Evolutionary conservation across 768 basidiomycete species (phyloP).

Genomic region (Kwoniella sp.): DNA sequence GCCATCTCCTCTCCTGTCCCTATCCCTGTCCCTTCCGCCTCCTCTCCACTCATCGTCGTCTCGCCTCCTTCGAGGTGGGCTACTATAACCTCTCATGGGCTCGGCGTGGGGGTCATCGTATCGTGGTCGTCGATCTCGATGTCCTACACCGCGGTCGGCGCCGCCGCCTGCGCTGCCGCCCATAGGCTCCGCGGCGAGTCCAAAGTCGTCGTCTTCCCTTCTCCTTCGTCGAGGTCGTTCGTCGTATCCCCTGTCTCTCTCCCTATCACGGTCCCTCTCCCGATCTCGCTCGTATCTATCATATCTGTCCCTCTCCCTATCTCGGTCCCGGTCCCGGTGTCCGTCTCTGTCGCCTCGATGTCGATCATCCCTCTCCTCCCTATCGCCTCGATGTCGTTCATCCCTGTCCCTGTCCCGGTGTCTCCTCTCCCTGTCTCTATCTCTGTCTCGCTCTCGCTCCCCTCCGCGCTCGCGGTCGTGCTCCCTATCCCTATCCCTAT

Average conservation of each 20-base stretch:
- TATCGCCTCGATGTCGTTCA: constrained; percentile 17
- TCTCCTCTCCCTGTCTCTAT: constrained; percentile 25
- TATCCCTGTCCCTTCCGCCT: constrained; percentile 28
- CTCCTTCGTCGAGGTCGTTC: constrained; percentile 21
- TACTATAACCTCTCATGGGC: constrained; percentile 30
- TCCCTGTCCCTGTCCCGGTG: constrained; percentile 17
- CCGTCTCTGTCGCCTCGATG: constrained; percentile 8
- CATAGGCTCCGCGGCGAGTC: constrained; percentile 41
- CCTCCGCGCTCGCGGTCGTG: constrained; percentile 15
- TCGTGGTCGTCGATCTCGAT: constrained; percentile 32
- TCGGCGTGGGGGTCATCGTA: constrained; percentile 42
- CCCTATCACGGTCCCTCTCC: constrained; percentile 27
- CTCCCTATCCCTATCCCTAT: constrained; percentile 34
- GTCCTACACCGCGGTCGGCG: constrained; percentile 24
- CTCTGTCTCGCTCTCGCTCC: constrained; percentile 45
- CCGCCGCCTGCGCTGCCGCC: constrained; percentile 34
- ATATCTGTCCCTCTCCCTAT: constrained; percentile 13
- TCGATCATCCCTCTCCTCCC: constrained; percentile 17
- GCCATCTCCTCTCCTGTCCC: constrained; percentile 55
- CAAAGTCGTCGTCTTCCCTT: constrained; percentile 29
- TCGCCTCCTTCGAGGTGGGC: constrained; percentile 26
- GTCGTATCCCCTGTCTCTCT: constrained; percentile 15
- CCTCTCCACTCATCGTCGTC: constrained; percentile 29
- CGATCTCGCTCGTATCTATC: constrained; percentile 20
- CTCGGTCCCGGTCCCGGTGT: constrained; percentile 36